Conservation (phyloP, 257 asterid genomes). For the Euphrasia confusa region DNA sequence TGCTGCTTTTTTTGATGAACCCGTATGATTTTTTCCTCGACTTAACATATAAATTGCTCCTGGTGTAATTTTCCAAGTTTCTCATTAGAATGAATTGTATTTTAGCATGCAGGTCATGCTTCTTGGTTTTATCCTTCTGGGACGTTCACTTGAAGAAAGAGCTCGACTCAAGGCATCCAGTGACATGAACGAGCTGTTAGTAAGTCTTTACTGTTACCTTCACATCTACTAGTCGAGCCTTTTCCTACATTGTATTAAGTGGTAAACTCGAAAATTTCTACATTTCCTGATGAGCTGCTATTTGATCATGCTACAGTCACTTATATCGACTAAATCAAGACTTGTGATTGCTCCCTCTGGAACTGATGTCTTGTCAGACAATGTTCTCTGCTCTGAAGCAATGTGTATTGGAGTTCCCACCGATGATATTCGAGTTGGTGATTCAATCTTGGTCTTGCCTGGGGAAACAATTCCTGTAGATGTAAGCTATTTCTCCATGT, state of each 20-base stretch:
- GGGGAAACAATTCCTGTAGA: slow-evolving; percentile 97
- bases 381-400: slow-evolving; percentile 67
- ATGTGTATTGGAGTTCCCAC: slow-evolving; percentile 90
- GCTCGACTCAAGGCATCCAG: slow-evolving; percentile 93
- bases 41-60: slow-evolving; percentile 2
- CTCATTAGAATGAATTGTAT: slow-evolving; percentile 42
- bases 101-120: slow-evolving; percentile 99
- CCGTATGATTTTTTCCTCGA: slow-evolving; percentile 57
- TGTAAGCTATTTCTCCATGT: slow-evolving; percentile 47
- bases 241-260: slow-evolving; percentile 19
- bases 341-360: slow-evolving; percentile 79
- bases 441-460: slow-evolving; percentile 82
- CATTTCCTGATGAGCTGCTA: slow-evolving; percentile 17
- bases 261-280: background rate
- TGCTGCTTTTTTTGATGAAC: slow-evolving; percentile 92
- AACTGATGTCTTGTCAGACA: slow-evolving; percentile 53
- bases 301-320: slow-evolving; percentile 61
- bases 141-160: slow-evolving; percentile 96
- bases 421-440: slow-evolving; percentile 83
- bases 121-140: slow-evolving; percentile 93
- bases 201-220: slow-evolving; percentile 33
- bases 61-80: slow-evolving; percentile 29
- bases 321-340: slow-evolving; percentile 84
- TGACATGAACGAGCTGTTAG: slow-evolving; percentile 95
- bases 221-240: slow-evolving; percentile 13